Percentiles rank a stretch among this genome's conserved stretches.
Conservation (phyloP, 495 filamentous ascomycete species). For the Aspergillus heteromorphus region DNA sequence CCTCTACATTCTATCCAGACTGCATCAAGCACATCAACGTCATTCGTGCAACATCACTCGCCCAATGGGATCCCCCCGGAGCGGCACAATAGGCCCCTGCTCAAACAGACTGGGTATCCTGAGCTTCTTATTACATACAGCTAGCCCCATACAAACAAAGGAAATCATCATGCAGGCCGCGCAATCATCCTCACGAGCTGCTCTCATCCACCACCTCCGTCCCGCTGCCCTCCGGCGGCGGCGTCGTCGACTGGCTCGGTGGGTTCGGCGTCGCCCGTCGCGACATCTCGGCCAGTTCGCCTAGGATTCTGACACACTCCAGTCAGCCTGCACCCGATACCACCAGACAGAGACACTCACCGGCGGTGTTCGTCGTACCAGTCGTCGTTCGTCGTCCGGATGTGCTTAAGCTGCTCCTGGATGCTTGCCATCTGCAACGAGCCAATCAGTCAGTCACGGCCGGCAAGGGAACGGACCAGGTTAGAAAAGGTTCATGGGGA, state of each 20-base stretch:
- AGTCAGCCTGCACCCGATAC: not conserved
- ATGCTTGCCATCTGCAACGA: conserved; percentile 45
- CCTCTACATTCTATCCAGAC: too few relatives aligned
- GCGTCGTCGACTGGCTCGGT: conserved; percentile 30
- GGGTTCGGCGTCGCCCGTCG: conserved; percentile 30
- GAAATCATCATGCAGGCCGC: conserved; percentile 11
- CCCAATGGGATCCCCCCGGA: not conserved
- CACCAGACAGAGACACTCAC: conserved; percentile 20
- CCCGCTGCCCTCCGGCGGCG: conserved; percentile 21
- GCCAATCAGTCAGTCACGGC: conserved; percentile 13
- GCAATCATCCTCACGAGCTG: conserved; percentile 14
- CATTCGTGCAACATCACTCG: not conserved
- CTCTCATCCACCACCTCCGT: conserved; percentile 11
- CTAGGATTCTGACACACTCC: conserved; percentile 30
- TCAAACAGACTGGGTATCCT: conserved; percentile 31
- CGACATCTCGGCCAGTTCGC: conserved; percentile 37
- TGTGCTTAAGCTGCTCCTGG: conserved; percentile 48
- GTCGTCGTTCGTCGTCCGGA: conserved; percentile 40
- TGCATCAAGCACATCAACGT: too few relatives aligned
- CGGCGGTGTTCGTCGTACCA: conserved; percentile 43
- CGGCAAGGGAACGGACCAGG: conserved; percentile 13
- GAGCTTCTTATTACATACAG: conserved; percentile 39
- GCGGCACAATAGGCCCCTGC: not conserved
- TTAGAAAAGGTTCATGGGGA: conserved; percentile 40
- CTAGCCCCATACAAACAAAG: conserved; percentile 25